Evolutionary conservation across 306 rosid species (phyloP).

Genomic region (Crotalaria pallida): DNA sequence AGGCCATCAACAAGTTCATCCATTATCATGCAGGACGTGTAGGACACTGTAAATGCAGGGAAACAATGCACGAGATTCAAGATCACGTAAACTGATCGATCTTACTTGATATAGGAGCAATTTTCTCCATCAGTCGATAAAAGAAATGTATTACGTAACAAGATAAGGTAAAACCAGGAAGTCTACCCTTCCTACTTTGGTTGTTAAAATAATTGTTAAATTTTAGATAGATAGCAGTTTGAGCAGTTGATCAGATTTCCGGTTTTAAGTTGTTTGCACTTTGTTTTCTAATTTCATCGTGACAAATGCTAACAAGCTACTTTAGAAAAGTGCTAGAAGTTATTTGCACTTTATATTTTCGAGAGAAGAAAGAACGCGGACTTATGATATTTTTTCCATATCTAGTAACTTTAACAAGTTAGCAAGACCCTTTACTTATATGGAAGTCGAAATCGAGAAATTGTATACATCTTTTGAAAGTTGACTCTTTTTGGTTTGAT

Average conservation of each 20-base stretch:
- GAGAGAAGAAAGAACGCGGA: too few relatives aligned
- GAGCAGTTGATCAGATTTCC: not conserved
- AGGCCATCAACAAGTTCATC: constrained; percentile 70
- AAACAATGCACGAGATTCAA: not conserved
- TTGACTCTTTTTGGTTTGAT: too few relatives aligned
- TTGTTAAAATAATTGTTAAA: not conserved
- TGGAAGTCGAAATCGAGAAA: too few relatives aligned
- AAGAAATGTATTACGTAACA: not conserved
- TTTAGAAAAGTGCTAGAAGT: too few relatives aligned
- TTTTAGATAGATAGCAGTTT: not conserved
- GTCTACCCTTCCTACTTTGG: not conserved
- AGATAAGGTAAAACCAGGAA: not conserved
- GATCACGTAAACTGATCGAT: not conserved
- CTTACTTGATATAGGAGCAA: not conserved
- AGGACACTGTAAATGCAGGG: too few relatives aligned
- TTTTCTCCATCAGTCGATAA: not conserved
- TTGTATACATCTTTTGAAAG: not conserved
- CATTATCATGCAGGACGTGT: too few relatives aligned
- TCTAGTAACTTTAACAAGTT: too few relatives aligned
- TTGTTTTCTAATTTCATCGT: not conserved
- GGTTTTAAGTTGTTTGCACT: not conserved
- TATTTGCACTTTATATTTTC: too few relatives aligned
- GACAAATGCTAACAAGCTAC: too few relatives aligned
- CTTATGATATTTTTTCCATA: too few relatives aligned
- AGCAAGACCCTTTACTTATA: too few relatives aligned